These are phyloP conservation scores for Peronospora belbahrii DNA, from an alignment of 352 stramenopile species.

Conservation along the genomic window DNA sequence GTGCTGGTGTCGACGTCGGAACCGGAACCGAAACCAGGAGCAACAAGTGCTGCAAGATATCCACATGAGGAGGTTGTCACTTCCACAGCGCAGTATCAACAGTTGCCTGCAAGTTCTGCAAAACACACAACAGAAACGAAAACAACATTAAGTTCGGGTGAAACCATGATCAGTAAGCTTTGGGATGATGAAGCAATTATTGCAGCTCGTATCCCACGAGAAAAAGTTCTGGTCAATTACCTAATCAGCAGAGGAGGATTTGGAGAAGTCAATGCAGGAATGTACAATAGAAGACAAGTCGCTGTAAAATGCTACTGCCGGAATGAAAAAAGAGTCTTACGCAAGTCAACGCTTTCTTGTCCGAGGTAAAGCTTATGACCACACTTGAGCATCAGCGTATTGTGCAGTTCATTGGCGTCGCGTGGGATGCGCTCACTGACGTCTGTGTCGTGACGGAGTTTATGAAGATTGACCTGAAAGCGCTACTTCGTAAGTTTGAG, in stretches of 20 bases:
- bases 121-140: no score
- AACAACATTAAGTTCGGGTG: no score
- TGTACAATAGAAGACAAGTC: slow-evolving; percentile 30
- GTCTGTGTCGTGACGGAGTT: slow-evolving; percentile 51
- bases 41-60: no score
- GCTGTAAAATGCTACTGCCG: slow-evolving; percentile 44
- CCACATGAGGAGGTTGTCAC: no score
- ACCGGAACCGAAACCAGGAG: no score
- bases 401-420: slow-evolving; percentile 37
- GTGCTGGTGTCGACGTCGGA: no score
- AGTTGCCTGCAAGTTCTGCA: no score
- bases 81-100: no score
- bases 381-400: slow-evolving; percentile 35
- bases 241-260: slow-evolving; percentile 39
- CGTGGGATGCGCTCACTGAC: slow-evolving; percentile 34
- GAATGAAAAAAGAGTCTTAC: slow-evolving; percentile 27
- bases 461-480: slow-evolving; percentile 45
- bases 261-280: slow-evolving; percentile 38
- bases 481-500: slow-evolving; percentile 27
- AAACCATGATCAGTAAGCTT: no score
- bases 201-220: slow-evolving; percentile 30
- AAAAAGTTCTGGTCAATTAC: slow-evolving; percentile 27
- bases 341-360: slow-evolving; percentile 28
- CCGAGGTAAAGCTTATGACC: slow-evolving; percentile 41
- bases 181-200: slow-evolving; percentile 39